Conservation (phyloP, 2,329 filamentous ascomycete genomes). For the Diaporthe aspalathi region DNA sequence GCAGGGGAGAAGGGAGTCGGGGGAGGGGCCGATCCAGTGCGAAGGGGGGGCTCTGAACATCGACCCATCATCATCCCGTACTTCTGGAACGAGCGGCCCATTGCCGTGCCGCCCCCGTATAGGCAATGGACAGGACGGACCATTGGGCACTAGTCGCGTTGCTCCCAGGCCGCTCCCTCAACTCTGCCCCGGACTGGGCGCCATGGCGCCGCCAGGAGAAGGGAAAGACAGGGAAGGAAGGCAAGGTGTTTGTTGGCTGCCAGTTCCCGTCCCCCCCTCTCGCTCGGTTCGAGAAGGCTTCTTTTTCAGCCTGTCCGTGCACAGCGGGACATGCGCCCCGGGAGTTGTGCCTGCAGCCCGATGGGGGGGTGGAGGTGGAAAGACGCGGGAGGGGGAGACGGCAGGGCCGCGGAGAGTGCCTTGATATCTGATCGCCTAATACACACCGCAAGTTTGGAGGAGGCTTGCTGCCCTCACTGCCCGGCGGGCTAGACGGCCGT, state of each 20-base stretch:
- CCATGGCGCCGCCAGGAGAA: neutral
- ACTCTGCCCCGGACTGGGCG: neutral
- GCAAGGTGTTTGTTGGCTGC: conserved; percentile 16
- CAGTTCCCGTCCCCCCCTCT: conserved; percentile 10
- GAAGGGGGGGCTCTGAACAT: neutral
- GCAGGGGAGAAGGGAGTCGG: neutral
- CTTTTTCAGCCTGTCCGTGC: neutral
- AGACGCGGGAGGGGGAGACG: neutral
- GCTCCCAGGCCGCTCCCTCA: neutral
- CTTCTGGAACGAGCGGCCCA: conserved; percentile 11
- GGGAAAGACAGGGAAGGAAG: neutral
- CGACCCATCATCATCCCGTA: neutral
- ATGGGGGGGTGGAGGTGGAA: neutral
- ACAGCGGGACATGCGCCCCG: neutral
- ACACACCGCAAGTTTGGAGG: conserved; percentile 24
- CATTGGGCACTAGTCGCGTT: conserved; percentile 30
- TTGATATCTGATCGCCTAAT: neutral
- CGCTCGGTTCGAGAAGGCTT: conserved; percentile 22
- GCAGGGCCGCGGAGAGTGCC: neutral
- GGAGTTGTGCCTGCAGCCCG: conserved; percentile 11
- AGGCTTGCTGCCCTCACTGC: neutral
- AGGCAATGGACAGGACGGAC: conserved; percentile 13
- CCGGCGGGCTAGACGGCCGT: neutral
- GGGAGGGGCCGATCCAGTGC: neutral
- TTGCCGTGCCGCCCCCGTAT: conserved; percentile 26